Evolutionary conservation across 495 filamentous ascomycete species (phyloP), one percentile per base, ranked within the genome.

Genomic region (Neurospora pannonica): DNA sequence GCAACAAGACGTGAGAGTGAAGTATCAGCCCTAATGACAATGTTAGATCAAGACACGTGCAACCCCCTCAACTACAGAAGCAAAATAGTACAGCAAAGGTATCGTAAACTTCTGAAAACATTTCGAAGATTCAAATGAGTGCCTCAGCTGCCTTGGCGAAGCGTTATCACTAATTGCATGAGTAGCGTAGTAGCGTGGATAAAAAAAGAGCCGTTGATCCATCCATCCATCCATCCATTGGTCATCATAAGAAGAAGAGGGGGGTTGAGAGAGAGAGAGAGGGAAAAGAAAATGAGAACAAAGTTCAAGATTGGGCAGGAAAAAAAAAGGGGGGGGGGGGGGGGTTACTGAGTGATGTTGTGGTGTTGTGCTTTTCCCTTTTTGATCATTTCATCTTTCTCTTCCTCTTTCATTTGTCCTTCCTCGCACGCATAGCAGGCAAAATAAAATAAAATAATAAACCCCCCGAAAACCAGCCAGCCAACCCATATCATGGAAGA

Each of bases 91-190:
- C 54, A 67, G 54, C 54, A 67, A 67, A 31, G 15, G 54, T 67
- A 67, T 67, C 54, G 31, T 67, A 36, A 67, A 67, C 54, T 34
- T 34, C 54, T 34, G 19, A 8, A 7, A 67, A 67, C 54, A 67
- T 67, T 34, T 67, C 48, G 11, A 60, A 28, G 48, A 60, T 60
- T 67, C 28, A 67, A 60, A 67, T 36, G 54, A 67, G 15, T 67
- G 54, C 54, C 54, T 67, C 54, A 67, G 3, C 54, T 67, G 54
- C 54, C 28, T 67, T 67, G 24, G 24, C 54, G 28, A 67, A 36
- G 54, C 54, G 15, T 67, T 36, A 34, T 67, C 54, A 67, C 54
- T 67, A 31, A 31, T 77, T 73, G 42, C 75, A 72, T 38, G 62
- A 54, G 37, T 74, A 71, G 36, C 72, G 75, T 15, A 72, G 70